Percentiles rank a stretch among this genome's conserved stretches.
phyloP scores from a whole-genome alignment of 805 yeast genomes.

The Danielozyma ontarioensis region DNA sequence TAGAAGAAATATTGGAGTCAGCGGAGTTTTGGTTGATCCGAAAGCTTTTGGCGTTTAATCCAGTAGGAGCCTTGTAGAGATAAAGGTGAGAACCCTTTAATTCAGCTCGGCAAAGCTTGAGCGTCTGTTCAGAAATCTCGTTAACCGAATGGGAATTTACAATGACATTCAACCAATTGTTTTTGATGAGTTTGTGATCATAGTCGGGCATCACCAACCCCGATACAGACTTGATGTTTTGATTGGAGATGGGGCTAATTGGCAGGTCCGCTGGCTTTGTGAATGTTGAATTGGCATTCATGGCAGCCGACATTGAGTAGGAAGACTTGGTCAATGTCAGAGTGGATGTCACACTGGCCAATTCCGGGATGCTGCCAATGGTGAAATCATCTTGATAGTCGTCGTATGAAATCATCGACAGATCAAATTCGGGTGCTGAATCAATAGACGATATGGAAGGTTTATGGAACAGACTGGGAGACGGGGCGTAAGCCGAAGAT shows the following conservation, averaged over 20 bases:
- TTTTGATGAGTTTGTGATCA: slow-evolving; percentile 25
- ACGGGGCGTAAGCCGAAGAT: slow-evolving; percentile 1
- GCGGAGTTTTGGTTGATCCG: neutral
- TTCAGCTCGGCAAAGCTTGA: slow-evolving; percentile 13
- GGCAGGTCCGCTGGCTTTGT: neutral
- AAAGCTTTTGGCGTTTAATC: slow-evolving; percentile 35
- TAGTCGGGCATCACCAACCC: slow-evolving; percentile 24
- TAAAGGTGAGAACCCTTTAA: slow-evolving; percentile 62
- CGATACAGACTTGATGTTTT: slow-evolving; percentile 8
- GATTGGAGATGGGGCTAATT: neutral
- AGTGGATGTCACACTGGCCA: neutral
- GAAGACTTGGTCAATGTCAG: neutral
- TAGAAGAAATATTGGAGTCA: too few relatives aligned
- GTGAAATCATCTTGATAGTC: slow-evolving; percentile 6
- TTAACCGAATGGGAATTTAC: slow-evolving; percentile 26
- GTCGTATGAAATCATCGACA: slow-evolving; percentile 5
- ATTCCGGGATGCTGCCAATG: slow-evolving; percentile 5
- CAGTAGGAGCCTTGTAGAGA: slow-evolving; percentile 55
- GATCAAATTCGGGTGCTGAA: neutral
- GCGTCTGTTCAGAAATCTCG: slow-evolving; percentile 18
- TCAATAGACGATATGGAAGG: neutral
- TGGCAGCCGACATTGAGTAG: slow-evolving; percentile 1
- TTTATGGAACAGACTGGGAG: slow-evolving; percentile 1
- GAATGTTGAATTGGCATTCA: neutral
- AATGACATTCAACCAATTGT: slow-evolving; percentile 35